Conservation (phyloP, 371 early-diverging fungal genomes). For the Rhizopus sp. region DNA sequence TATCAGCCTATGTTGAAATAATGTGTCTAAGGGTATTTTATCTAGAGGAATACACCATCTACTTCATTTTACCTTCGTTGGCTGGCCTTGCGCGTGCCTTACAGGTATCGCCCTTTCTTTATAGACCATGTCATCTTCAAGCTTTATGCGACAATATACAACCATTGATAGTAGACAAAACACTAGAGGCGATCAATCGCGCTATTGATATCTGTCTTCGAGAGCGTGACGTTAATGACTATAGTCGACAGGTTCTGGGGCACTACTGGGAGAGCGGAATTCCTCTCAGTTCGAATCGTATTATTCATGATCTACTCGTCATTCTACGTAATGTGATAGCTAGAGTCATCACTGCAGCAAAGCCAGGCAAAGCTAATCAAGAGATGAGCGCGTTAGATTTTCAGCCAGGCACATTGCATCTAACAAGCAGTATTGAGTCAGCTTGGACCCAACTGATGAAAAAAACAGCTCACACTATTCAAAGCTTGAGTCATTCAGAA, state of each 20-base stretch:
- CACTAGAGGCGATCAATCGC: conserved; percentile 42
- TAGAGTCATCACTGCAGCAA: conserved; percentile 30
- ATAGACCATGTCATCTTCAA: conserved; percentile 41
- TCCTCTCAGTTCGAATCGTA: conserved; percentile 46
- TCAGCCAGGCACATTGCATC: conserved; percentile 15
- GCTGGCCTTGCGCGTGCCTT: conserved; percentile 61
- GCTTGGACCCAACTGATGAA: conserved; percentile 47
- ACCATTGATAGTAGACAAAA: conserved; percentile 45
- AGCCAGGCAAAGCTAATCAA: conserved; percentile 18
- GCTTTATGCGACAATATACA: conserved; percentile 40
- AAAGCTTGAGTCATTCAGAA: conserved; percentile 11
- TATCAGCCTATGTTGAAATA: not conserved
- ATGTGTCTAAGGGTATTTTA: not conserved
- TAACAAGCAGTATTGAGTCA: conserved; percentile 30
- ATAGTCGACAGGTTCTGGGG: conserved; percentile 26
- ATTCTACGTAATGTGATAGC: conserved; percentile 51
- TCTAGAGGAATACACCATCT: conserved; percentile 42
- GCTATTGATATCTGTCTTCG: conserved; percentile 42
- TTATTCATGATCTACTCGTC: conserved; percentile 49
- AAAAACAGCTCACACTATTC: conserved; percentile 21
- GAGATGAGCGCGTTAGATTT: not conserved
- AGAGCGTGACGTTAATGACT: conserved; percentile 21
- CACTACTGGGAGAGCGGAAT: conserved; percentile 46
- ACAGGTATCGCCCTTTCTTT: conserved; percentile 50
- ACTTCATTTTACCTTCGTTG: conserved; percentile 60